A percentile compares a stretch with the other conserved stretches of the same genome.
Conservation (phyloP, 352 stramenopile genomes). For the Phytophthora macrochlamydospora region DNA sequence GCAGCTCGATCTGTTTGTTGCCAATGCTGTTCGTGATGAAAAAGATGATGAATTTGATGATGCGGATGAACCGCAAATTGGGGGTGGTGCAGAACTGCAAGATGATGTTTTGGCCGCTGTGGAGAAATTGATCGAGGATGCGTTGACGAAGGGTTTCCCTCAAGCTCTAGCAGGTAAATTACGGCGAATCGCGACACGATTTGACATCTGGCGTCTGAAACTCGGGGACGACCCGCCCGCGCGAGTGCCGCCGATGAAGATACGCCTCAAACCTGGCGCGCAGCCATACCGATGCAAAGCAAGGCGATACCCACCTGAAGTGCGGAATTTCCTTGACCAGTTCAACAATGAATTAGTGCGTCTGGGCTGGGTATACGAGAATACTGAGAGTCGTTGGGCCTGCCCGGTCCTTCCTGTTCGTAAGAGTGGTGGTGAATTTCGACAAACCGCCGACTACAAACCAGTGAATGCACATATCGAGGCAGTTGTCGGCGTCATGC, state of each 20-base stretch:
- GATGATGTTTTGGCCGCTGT: conserved; percentile 5
- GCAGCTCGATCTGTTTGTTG: conserved; percentile 8
- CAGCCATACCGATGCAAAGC: conserved; percentile 7
- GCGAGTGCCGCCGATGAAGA: conserved; percentile 8
- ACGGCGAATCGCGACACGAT: no score
- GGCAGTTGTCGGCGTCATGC: conserved; percentile 8
- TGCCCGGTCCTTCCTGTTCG: conserved; percentile 9
- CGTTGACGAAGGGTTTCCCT: conserved; percentile 3
- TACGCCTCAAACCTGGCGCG: conserved; percentile 10
- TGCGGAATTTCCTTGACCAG: conserved; percentile 20
- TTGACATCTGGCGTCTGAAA: no score
- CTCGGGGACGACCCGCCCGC: no score
- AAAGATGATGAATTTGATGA: background rate
- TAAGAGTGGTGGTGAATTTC: conserved; percentile 2
- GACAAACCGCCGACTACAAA: conserved; percentile 17
- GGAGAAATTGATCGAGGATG: conserved; percentile 2
- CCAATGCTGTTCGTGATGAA: conserved; percentile 6
- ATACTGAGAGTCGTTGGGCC: conserved; percentile 12
- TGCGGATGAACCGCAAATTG: conserved; percentile 5
- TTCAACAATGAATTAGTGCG: conserved; percentile 17
- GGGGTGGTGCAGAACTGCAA: background rate
- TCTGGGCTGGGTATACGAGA: conserved; percentile 21
- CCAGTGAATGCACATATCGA: conserved; percentile 10
- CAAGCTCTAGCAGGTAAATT: no score
- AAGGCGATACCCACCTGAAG: conserved; percentile 12